Percentiles rank a stretch among this genome's conserved stretches.
Conservation (phyloP, 2,329 filamentous ascomycete species). For the Fusarium sp. region DNA sequence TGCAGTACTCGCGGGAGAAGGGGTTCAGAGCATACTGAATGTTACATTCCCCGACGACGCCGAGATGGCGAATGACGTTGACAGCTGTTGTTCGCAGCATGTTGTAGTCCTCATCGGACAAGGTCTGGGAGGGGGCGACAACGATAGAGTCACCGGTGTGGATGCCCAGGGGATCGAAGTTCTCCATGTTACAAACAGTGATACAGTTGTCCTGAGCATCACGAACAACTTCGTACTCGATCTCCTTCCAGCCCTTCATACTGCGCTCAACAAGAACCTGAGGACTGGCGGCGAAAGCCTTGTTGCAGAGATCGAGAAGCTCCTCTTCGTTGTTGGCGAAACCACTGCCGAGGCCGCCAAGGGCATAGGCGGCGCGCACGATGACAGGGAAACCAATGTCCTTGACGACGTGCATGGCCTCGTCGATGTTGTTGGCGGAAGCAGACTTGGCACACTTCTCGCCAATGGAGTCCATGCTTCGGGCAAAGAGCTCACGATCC, state of each 20-base stretch:
- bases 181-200: conserved; percentile 99
- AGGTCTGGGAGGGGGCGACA: conserved; percentile 94
- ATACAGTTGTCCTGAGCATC: conserved; percentile 98
- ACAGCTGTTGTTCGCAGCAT: conserved; percentile 98
- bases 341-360: conserved; percentile 94
- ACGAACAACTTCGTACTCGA: conserved; percentile 98
- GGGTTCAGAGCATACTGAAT: conserved; percentile 98
- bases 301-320: conserved; percentile 88
- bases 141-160: conserved; percentile 99
- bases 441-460: conserved; percentile 99
- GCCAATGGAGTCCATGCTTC: conserved; percentile 97
- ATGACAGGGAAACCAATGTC: conserved; percentile 97
- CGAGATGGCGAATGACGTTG: conserved; percentile 96
- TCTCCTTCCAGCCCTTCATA: conserved; percentile 99
- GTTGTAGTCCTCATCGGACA: conserved; percentile 98
- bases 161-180: conserved; percentile 97
- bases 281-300: conserved; percentile 93
- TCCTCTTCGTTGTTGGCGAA: conserved; percentile 91
- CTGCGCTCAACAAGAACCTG: conserved; percentile 97
- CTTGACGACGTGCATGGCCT: conserved; percentile 89
- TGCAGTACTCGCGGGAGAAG: conserved; percentile 95
- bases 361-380: conserved; percentile 93
- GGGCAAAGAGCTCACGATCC: conserved; percentile 95
- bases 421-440: conserved; percentile 87
- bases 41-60: conserved; percentile 98